A percentile compares a stretch with the other conserved stretches of the same genome.
Conservation (phyloP, 495 filamentous ascomycete species). For the Xylaria cubensis region DNA sequence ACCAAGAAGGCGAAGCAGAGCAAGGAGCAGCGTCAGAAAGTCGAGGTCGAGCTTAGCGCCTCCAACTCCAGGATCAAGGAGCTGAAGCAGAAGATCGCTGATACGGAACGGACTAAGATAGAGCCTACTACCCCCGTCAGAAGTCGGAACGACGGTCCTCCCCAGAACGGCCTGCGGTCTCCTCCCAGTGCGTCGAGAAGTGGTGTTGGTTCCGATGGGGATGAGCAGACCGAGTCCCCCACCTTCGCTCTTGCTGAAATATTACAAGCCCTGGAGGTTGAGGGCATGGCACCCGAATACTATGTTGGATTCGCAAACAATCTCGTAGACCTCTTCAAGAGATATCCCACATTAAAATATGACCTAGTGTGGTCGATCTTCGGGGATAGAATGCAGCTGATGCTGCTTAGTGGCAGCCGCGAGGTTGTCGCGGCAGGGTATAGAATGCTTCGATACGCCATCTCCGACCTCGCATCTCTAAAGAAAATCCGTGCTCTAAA, state of each 20-base stretch:
- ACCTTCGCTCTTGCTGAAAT: conserved; percentile 89
- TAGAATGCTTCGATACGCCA: conserved; percentile 89
- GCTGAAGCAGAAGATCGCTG: conserved; percentile 78
- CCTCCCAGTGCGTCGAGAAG: conserved; percentile 65
- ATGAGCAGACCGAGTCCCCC: conserved; percentile 83
- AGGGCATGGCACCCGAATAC: conserved; percentile 88
- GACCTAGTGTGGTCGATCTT: conserved; percentile 95
- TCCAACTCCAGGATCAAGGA: conserved; percentile 91
- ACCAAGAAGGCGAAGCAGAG: conserved; percentile 95
- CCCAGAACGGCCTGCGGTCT: conserved; percentile 69
- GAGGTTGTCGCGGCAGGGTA: conserved; percentile 96
- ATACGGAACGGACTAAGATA: conserved; percentile 63
- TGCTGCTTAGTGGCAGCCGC: conserved; percentile 93
- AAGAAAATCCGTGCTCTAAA: conserved; percentile 85
- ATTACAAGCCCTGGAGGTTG: conserved; percentile 83
- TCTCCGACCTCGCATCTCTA: conserved; percentile 88
- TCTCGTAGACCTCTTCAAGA: conserved; percentile 89
- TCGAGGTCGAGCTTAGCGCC: conserved; percentile 88
- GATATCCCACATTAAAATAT: conserved; percentile 91
- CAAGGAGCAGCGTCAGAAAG: conserved; percentile 84
- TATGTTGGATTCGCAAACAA: conserved; percentile 92
- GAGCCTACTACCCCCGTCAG: conserved; percentile 74
- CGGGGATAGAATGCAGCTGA: conserved; percentile 87
- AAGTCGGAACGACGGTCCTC: conserved; percentile 70
- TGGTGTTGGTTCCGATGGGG: conserved; percentile 61